These are phyloP conservation scores for Sclerospora graminicola DNA, from an alignment of 352 stramenopile genomes.

Conservation along the genomic window DNA sequence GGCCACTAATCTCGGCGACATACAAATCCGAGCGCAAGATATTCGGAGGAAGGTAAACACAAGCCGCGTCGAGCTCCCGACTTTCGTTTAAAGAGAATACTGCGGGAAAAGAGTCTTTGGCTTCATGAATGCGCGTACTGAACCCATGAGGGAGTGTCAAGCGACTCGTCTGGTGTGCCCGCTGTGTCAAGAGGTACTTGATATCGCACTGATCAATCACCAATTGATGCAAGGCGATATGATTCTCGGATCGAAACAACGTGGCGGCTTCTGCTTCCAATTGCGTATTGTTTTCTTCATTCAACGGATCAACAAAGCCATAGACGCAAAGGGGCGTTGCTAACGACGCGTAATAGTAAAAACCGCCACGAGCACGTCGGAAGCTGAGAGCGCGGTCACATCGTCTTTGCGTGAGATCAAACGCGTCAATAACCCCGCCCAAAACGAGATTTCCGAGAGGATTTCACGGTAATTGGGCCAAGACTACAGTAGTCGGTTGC, in stretches of 20 bases:
- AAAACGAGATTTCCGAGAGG: constrained; percentile 51
- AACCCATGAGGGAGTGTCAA: constrained; percentile 66
- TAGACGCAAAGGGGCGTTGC: constrained; percentile 35
- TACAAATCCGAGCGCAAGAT: constrained; percentile 52
- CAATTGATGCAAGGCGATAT: constrained; percentile 53
- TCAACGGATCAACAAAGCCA: constrained; percentile 51
- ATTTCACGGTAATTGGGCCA: constrained; percentile 22
- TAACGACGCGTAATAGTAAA: too few relatives aligned
- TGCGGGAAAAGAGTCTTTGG: constrained; percentile 56
- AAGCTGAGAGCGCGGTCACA: constrained; percentile 30
- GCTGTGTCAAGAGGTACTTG: constrained; percentile 36
- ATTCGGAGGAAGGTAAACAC: constrained; percentile 40
- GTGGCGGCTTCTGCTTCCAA: too few relatives aligned
- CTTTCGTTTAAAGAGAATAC: constrained; percentile 45
- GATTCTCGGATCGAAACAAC: constrained; percentile 48
- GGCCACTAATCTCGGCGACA: constrained; percentile 54
- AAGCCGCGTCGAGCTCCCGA: constrained; percentile 21
- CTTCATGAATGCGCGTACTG: constrained; percentile 43
- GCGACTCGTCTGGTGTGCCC: constrained; percentile 38
- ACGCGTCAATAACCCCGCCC: constrained; percentile 33
- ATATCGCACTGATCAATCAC: constrained; percentile 52
- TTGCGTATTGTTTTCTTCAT: too few relatives aligned
- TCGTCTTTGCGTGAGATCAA: constrained; percentile 28
- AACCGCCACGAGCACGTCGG: constrained; percentile 40
- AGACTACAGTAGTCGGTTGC: constrained; percentile 25